Conservation (phyloP, 2,329 filamentous ascomycete genomes). For the Mariannaea elegans region DNA sequence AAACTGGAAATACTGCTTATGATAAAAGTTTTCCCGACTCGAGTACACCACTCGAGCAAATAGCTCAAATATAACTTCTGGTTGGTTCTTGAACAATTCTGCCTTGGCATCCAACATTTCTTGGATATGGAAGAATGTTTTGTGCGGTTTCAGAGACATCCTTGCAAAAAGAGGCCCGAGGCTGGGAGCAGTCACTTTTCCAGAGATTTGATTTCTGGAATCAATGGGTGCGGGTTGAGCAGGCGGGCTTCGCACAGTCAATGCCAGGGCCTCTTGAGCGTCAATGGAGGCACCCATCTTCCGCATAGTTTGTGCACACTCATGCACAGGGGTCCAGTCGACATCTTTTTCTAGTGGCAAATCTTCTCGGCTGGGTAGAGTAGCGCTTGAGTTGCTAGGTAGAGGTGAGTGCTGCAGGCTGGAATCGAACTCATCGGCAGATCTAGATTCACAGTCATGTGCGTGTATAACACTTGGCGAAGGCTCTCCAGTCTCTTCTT, state of each 20-base stretch:
- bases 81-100: constrained; percentile 43
- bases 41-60: constrained; percentile 70
- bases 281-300: constrained; percentile 6
- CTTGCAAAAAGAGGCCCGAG: neutral
- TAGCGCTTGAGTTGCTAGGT: neutral
- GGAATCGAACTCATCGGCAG: constrained; percentile 47
- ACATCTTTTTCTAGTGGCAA: constrained; percentile 47
- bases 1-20: constrained; percentile 71
- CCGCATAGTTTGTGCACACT: constrained; percentile 15
- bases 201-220: constrained; percentile 9
- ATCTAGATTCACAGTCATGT: constrained; percentile 46
- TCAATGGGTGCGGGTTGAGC: neutral
- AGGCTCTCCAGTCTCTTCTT: constrained; percentile 24
- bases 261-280: constrained; percentile 8
- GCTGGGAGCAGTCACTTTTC: constrained; percentile 5
- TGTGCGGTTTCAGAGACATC: constrained; percentile 30
- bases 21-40: constrained; percentile 57
- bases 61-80: constrained; percentile 63
- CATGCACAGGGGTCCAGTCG: constrained; percentile 50
- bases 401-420: constrained; percentile 48
- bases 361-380: constrained; percentile 11
- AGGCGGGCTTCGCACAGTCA: neutral
- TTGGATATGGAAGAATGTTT: constrained; percentile 70
- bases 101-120: constrained; percentile 63
- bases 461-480: constrained; percentile 46